phyloP scores from a whole-genome alignment of 768 basidiomycete genomes.

The Trametes cingulata region DNA sequence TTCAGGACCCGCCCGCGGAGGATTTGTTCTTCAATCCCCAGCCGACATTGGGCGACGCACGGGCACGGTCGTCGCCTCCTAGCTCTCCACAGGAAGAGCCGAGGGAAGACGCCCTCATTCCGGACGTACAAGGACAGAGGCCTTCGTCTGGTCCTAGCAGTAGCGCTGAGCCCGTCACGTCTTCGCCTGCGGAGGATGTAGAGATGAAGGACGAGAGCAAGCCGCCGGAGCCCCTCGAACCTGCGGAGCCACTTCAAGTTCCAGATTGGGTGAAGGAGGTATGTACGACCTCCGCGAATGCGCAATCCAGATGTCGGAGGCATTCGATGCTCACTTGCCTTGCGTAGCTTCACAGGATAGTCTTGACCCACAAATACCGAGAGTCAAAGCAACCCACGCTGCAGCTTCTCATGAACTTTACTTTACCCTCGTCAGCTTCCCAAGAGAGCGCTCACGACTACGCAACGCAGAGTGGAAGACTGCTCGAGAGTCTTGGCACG shows the following conservation, averaged over 20 bases:
- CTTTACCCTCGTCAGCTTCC: slow-evolving; percentile 28
- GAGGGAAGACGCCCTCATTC: background rate
- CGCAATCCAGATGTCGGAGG: no score
- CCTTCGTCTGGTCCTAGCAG: slow-evolving; percentile 30
- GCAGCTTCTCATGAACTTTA: slow-evolving; percentile 49
- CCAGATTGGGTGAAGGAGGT: slow-evolving; percentile 62
- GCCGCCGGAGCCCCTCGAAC: slow-evolving; percentile 11
- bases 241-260: slow-evolving; percentile 32
- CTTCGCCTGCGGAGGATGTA: slow-evolving; percentile 17
- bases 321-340: background rate
- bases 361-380: slow-evolving; percentile 57
- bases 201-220: slow-evolving; percentile 34
- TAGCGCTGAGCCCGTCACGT: slow-evolving; percentile 5
- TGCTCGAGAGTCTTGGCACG: slow-evolving; percentile 49
- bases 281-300: slow-evolving; percentile 11
- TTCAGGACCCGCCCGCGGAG: background rate
- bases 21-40: slow-evolving; percentile 20
- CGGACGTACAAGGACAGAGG: background rate
- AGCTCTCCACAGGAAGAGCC: background rate
- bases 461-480: slow-evolving; percentile 41
- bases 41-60: background rate
- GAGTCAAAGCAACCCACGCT: slow-evolving; percentile 46
- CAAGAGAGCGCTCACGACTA: slow-evolving; percentile 38
- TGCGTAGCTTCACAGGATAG: slow-evolving; percentile 55
- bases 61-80: background rate